phyloP scores from a whole-genome alignment of 345 rosid species.

The Bruguiera parviflora region DNA sequence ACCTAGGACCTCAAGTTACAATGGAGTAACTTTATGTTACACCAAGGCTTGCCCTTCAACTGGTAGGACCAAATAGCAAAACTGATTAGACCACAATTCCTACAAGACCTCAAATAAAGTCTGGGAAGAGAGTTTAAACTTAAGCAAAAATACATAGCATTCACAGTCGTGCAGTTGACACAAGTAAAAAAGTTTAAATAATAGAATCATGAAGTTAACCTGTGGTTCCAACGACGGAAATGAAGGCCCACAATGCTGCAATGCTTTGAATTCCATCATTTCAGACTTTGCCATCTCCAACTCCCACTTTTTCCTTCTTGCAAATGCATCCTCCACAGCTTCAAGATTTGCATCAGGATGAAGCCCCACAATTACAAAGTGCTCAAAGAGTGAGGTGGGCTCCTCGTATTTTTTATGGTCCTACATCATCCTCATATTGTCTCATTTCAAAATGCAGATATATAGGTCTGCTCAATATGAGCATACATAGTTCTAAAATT shows the following conservation, averaged over 20 bases:
- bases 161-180: constrained; percentile 6
- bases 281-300: constrained; percentile 56
- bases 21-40: no score
- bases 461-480: background rate
- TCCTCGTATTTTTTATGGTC: constrained; percentile 60
- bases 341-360: constrained; percentile 75
- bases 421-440: constrained; percentile 34
- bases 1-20: no score
- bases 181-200: background rate
- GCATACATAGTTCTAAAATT: background rate
- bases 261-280: constrained; percentile 40
- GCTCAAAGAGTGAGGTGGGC: constrained; percentile 82
- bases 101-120: background rate
- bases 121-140: background rate
- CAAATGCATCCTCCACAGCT: constrained; percentile 76
- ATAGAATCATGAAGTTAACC: constrained; percentile 42
- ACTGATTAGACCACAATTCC: background rate
- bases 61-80: background rate
- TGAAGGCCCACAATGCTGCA: constrained; percentile 62
- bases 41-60: no score
- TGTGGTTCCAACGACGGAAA: constrained; percentile 82
- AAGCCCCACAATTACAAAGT: constrained; percentile 83
- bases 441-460: background rate
- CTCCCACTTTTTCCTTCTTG: constrained; percentile 84
- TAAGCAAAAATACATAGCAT: background rate